These are phyloP conservation scores for Tylopilus subfusipes DNA, from an alignment of 768 basidiomycete species.

Conservation along the genomic window DNA sequence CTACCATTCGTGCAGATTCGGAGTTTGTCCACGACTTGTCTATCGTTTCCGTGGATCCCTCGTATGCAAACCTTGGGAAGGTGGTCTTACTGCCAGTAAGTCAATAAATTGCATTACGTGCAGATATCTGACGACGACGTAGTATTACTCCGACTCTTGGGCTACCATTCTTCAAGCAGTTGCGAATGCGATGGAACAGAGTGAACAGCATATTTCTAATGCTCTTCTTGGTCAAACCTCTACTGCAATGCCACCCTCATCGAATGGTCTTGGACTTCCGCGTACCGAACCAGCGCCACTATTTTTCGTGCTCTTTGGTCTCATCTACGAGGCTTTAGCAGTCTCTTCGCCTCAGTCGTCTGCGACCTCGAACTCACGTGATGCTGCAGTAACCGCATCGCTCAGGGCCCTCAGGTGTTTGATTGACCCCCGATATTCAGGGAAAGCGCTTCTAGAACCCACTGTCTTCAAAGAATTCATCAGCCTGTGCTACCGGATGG, in stretches of 20 bases:
- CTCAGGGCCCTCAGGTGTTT: constrained; percentile 77
- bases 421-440: constrained; percentile 77
- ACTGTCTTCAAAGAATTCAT: constrained; percentile 88
- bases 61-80: constrained; percentile 83
- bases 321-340: constrained; percentile 87
- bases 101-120: constrained; percentile 5
- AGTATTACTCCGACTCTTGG: constrained; percentile 91
- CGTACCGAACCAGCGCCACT: constrained; percentile 66
- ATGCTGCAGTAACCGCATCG: constrained; percentile 53
- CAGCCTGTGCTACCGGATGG: constrained; percentile 84
- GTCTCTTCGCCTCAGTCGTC: constrained; percentile 61
- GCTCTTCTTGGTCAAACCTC: constrained; percentile 73
- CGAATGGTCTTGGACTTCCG: constrained; percentile 20
- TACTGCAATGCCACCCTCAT: constrained; percentile 13
- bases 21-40: constrained; percentile 78
- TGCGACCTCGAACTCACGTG: constrained; percentile 38
- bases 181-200: constrained; percentile 69
- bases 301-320: constrained; percentile 88
- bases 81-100: constrained; percentile 89
- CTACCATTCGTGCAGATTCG: constrained; percentile 83
- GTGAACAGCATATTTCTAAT: constrained; percentile 63
- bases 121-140: constrained; percentile 1
- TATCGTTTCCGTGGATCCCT: constrained; percentile 71
- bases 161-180: constrained; percentile 80
- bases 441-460: constrained; percentile 75